These are phyloP conservation scores for Aurantiochytrium sp. DNA, from an alignment of 108 stramenopile genomes.

Conservation along the genomic window DNA sequence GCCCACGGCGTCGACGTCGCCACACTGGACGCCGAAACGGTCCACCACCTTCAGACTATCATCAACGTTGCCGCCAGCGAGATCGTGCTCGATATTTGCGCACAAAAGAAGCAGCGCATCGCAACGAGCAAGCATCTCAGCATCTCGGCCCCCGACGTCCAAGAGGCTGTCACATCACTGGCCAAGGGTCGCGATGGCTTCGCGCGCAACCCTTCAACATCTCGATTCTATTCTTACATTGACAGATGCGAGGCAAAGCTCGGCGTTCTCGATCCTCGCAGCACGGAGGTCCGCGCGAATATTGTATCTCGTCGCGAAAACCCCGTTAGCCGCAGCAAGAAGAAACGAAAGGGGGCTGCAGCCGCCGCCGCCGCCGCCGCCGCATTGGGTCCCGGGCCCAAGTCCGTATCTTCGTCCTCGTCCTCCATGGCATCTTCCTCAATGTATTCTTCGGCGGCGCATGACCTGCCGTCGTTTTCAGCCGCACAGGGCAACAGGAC, in stretches of 20 bases:
- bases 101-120: neutral
- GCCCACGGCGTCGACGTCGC: neutral
- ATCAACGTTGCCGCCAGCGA: neutral
- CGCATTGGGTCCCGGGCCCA: too few relatives aligned
- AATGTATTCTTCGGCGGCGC: too few relatives aligned
- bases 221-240: neutral
- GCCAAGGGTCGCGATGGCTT: neutral
- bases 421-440: too few relatives aligned
- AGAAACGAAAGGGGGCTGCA: neutral
- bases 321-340: neutral
- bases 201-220: neutral
- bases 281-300: neutral
- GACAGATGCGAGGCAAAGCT: neutral
- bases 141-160: neutral
- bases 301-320: neutral
- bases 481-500: too few relatives aligned
- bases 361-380: neutral
- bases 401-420: too few relatives aligned
- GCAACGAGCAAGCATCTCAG: neutral
- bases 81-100: neutral
- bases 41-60: neutral
- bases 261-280: neutral
- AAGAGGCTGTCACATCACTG: neutral
- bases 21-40: neutral
- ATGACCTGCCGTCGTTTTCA: too few relatives aligned